Percentiles rank a stretch among this genome's conserved stretches.
Evolutionary conservation across 441 rosid genomes (phyloP).

Genomic region (Croton laevigatus): DNA sequence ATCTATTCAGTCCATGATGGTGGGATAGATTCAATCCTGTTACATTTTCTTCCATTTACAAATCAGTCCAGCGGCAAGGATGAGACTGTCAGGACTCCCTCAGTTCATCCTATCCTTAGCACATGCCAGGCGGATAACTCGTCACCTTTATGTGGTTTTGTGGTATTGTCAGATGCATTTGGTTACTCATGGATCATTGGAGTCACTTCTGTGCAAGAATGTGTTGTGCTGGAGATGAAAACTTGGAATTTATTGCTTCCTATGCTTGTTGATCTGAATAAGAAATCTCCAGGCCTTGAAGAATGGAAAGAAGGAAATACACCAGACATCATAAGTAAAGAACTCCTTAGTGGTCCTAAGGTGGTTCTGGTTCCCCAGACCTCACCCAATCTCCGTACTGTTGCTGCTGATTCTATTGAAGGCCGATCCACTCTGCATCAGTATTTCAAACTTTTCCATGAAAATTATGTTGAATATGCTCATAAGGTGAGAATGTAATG

Average conservation of each 20-base stretch:
- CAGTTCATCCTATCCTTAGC: slow-evolving; percentile 82
- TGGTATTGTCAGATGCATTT: slow-evolving; percentile 75
- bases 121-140: slow-evolving; percentile 71
- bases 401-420: slow-evolving; percentile 86
- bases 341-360: slow-evolving; percentile 83
- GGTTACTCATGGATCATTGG: slow-evolving; percentile 88
- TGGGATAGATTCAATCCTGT: slow-evolving; percentile 79
- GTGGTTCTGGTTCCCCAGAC: slow-evolving; percentile 72
- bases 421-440: slow-evolving; percentile 88
- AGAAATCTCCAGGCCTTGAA: slow-evolving; percentile 30
- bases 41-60: slow-evolving; percentile 97
- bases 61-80: slow-evolving; percentile 74
- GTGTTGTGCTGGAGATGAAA: slow-evolving; percentile 83
- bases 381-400: slow-evolving; percentile 63
- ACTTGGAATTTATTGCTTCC: slow-evolving; percentile 83
- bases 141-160: slow-evolving; percentile 59
- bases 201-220: slow-evolving; percentile 60
- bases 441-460: slow-evolving; percentile 89
- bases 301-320: slow-evolving; percentile 46
- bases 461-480: slow-evolving; percentile 91
- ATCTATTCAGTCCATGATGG: slow-evolving; percentile 74
- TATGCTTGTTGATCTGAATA: slow-evolving; percentile 44
- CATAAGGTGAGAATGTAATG: slow-evolving; percentile 66
- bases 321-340: slow-evolving; percentile 76
- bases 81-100: slow-evolving; percentile 63